These are phyloP conservation scores for Paramecium primaurelia DNA, from an alignment of 73 alveolate species.

Conservation along the genomic window DNA sequence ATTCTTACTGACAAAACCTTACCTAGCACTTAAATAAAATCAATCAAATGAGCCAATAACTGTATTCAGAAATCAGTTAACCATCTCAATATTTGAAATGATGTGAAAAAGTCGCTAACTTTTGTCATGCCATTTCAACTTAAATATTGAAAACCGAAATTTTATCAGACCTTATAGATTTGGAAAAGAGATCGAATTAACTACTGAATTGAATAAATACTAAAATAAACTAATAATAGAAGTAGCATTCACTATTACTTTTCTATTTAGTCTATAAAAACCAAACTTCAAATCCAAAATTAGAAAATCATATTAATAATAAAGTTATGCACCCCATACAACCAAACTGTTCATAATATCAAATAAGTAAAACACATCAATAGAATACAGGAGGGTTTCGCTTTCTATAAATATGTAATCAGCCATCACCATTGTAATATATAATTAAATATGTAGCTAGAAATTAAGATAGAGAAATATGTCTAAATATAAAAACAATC, in stretches of 20 bases:
- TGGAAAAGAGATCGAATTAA: not conserved
- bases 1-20: slow-evolving; percentile 1
- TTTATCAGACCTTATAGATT: not conserved
- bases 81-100: not conserved
- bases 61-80: not conserved
- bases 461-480: too few species aligned
- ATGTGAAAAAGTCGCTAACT: not conserved
- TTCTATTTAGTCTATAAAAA: too few species aligned
- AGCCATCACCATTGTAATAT: too few species aligned
- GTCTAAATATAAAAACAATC: too few species aligned
- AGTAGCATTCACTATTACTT: not conserved
- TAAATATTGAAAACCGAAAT: not conserved
- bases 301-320: too few species aligned
- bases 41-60: not conserved
- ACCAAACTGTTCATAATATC: too few species aligned
- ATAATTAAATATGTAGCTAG: too few species aligned
- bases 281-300: too few species aligned
- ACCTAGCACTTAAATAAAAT: not conserved
- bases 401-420: too few species aligned
- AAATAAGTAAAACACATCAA: too few species aligned
- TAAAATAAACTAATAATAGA: not conserved
- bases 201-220: not conserved
- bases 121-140: not conserved
- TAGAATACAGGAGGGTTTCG: too few species aligned
- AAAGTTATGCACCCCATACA: too few species aligned